phyloP scores from a whole-genome alignment of 2,329 filamentous ascomycete genomes.

The Scedosporium boydii region DNA sequence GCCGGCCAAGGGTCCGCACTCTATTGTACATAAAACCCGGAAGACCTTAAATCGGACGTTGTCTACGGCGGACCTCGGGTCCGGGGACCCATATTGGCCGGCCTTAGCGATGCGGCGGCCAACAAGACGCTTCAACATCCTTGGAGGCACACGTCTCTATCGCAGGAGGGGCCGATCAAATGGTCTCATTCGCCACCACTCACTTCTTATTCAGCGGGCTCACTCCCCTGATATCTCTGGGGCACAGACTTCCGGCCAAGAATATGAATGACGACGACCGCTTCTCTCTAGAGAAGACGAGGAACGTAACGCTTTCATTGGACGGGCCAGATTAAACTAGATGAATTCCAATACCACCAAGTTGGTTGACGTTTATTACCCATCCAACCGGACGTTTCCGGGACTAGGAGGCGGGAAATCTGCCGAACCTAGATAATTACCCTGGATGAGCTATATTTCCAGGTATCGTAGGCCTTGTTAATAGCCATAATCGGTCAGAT shows the following conservation, averaged over 20 bases:
- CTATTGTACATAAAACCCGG: too few relatives aligned
- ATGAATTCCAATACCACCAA: not conserved
- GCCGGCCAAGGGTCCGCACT: too few relatives aligned
- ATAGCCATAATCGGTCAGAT: not conserved
- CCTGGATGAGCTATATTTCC: not conserved
- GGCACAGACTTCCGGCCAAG: not conserved
- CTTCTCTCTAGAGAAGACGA: not conserved
- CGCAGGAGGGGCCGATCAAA: not conserved
- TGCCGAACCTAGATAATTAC: not conserved
- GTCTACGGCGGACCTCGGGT: not conserved
- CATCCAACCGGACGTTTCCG: not conserved
- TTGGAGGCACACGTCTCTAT: not conserved
- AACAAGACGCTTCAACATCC: not conserved
- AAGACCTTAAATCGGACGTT: not conserved
- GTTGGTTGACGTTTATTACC: not conserved
- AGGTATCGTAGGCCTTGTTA: not conserved
- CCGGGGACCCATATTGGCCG: not conserved
- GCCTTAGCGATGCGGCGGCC: not conserved
- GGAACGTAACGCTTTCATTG: not conserved
- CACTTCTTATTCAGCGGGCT: not conserved
- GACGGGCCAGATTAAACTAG: not conserved
- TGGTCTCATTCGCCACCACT: not conserved
- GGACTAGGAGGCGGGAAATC: not conserved
- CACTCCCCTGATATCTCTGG: not conserved
- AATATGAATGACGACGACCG: not conserved